Evolutionary conservation across 805 yeast genomes (phyloP), one percentile per base, ranked within the genome.

Genomic region (Maudiozyma serrabonitensis): DNA sequence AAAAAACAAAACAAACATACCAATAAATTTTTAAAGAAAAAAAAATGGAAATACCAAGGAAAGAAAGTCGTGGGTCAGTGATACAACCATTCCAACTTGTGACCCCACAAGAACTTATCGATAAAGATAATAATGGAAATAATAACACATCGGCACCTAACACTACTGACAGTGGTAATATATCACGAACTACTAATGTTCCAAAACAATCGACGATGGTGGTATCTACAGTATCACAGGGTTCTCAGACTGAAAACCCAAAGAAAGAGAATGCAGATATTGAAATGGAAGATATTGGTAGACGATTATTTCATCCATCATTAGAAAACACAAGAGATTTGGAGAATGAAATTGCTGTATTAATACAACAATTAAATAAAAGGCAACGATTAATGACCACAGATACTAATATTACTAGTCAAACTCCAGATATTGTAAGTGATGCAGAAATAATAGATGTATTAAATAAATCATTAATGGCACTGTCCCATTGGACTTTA

Each of bases 401-500:
- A 6, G 15, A 16, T 35, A 31, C 12, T 13, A 23, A 38, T 21
- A 41, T 25, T 12, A 37, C 13, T 19, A 35, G 9, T 15, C 8
- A 13, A 15, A n/a, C 41, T 5, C 46, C 37, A 1, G 43, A 38
- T 38, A n/a, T 18, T 18, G 23, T 38, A 8, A 19, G 25, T 18
- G 25, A 32, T 35, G 55, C 50, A 15, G 46, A 50, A n/a, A 48
- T 64, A n/a, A 50, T 63, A 0, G 50, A 54, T 31, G 52, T 64
- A 9, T 51, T 64, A 39, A 61, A 59, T 48, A 52, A 57, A 12
- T 54, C 65, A 6, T 46, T 64, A 46, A 56, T 59, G 18, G 57
- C 67, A 6, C 53, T 63, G 15, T 58, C 67, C 2, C 68, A 64
- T 48, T 64, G 65, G 64, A 57, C 63, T 23, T 48, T 64, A 19